Evolutionary conservation across 306 rosid genomes (phyloP).

Genomic region (Rosa lucieae): DNA sequence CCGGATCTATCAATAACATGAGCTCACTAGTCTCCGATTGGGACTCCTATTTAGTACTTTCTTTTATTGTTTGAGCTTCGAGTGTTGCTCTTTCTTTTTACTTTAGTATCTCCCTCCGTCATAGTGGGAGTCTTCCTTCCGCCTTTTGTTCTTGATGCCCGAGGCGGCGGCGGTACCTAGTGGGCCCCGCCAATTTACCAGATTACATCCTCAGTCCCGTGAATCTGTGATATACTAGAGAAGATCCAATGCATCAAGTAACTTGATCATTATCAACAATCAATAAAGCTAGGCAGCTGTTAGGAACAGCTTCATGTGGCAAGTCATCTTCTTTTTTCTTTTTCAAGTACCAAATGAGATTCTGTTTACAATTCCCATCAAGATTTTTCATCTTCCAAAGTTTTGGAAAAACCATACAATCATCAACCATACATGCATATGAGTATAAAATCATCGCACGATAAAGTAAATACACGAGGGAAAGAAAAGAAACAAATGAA

Average conservation of each 20-base stretch:
- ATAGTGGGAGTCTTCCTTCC: background rate
- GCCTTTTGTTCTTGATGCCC: background rate
- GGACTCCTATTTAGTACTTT: background rate
- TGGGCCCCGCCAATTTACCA: background rate
- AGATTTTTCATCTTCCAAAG: background rate
- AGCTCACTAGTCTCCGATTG: background rate
- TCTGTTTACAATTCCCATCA: background rate
- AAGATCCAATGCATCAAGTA: background rate
- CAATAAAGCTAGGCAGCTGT: background rate
- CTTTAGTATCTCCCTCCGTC: background rate
- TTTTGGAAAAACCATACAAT: background rate
- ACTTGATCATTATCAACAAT: background rate
- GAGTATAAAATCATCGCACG: background rate
- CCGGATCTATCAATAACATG: background rate
- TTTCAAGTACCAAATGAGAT: background rate
- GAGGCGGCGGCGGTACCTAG: background rate
- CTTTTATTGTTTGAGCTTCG: background rate
- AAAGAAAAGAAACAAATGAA: slow-evolving; percentile 6
- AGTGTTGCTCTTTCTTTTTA: background rate
- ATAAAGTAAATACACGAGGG: background rate
- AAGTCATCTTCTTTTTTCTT: background rate
- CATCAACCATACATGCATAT: background rate
- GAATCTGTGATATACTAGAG: background rate
- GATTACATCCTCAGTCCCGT: background rate
- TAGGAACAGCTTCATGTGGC: background rate